Evolutionary conservation across 2,329 filamentous ascomycete genomes (phyloP).

Genomic region (Pseudogymnoascus sp.): DNA sequence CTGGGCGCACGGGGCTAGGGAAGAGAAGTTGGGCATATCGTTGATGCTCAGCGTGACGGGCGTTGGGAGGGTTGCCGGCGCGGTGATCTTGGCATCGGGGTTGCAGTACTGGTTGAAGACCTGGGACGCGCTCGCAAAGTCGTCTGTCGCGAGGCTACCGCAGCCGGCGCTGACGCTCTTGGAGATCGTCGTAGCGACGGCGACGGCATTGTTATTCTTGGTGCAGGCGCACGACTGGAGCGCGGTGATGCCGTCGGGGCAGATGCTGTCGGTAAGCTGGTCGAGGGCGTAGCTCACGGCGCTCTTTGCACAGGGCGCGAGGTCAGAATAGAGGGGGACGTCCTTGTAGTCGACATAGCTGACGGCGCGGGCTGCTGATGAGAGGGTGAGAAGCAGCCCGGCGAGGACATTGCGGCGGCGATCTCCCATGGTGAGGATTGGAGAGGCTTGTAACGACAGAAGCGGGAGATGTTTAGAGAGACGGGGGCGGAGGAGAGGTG

Average conservation of each 20-base stretch:
- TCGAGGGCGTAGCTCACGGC: slow-evolving; percentile 39
- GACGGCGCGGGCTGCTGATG: background rate
- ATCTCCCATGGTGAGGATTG: background rate
- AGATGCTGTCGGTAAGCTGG: slow-evolving; percentile 35
- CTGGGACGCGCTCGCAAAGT: slow-evolving; percentile 38
- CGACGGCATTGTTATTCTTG: slow-evolving; percentile 15
- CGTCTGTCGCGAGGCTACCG: slow-evolving; percentile 39
- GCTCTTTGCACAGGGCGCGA: slow-evolving; percentile 44
- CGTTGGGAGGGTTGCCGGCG: slow-evolving; percentile 10
- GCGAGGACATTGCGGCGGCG: background rate
- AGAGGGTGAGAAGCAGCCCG: background rate
- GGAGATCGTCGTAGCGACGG: slow-evolving; percentile 26
- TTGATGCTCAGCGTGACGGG: background rate
- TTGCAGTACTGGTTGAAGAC: slow-evolving; percentile 43
- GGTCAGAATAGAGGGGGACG: slow-evolving; percentile 11
- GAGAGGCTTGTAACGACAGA: background rate
- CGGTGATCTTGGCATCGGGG: slow-evolving; percentile 26
- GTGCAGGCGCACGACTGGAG: slow-evolving; percentile 47
- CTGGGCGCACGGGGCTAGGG: slow-evolving; percentile 43
- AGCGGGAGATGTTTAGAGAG: background rate
- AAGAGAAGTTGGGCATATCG: slow-evolving; percentile 13
- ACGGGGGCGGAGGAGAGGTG: background rate
- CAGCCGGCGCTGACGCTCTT: slow-evolving; percentile 36
- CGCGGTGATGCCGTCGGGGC: slow-evolving; percentile 35
- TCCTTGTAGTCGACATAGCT: slow-evolving; percentile 9